Percentiles rank a stretch among this genome's conserved stretches.
These are phyloP conservation scores for Blastocystis hominis DNA, from an alignment of 352 stramenopile genomes.

Conservation along the genomic window DNA sequence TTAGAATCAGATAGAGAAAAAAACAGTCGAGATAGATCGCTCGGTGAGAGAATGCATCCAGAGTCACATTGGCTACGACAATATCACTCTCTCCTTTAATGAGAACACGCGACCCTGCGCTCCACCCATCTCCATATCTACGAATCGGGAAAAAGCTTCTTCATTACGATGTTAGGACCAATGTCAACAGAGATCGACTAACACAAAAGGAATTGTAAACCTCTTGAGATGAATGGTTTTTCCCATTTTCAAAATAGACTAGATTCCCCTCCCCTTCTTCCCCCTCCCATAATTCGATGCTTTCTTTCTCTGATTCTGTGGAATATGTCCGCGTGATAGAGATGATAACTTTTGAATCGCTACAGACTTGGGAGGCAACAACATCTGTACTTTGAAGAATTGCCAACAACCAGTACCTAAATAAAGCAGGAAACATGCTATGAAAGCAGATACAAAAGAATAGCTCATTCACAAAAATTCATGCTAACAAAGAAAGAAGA, in stretches of 20 bases:
- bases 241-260: conserved; percentile 1
- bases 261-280: neutral
- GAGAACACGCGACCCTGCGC: neutral
- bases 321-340: neutral
- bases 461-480: neutral
- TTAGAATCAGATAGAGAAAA: neutral
- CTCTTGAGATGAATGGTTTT: neutral
- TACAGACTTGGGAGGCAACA: neutral
- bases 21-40: neutral
- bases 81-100: neutral
- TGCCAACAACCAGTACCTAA: neutral
- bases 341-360: neutral
- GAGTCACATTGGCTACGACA: neutral
- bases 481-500: neutral
- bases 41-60: neutral
- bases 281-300: conserved; percentile 3
- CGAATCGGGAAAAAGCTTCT: neutral
- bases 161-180: neutral
- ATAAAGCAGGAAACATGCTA: neutral
- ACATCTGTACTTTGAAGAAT: neutral
- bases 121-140: neutral
- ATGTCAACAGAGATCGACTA: neutral
- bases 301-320: neutral
- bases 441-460: neutral
- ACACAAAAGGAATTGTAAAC: neutral